A percentile compares a stretch with the other conserved stretches of the same genome.
Evolutionary conservation across 2,329 filamentous ascomycete genomes (phyloP).

Genomic region (Sphaceloma murrayae): DNA sequence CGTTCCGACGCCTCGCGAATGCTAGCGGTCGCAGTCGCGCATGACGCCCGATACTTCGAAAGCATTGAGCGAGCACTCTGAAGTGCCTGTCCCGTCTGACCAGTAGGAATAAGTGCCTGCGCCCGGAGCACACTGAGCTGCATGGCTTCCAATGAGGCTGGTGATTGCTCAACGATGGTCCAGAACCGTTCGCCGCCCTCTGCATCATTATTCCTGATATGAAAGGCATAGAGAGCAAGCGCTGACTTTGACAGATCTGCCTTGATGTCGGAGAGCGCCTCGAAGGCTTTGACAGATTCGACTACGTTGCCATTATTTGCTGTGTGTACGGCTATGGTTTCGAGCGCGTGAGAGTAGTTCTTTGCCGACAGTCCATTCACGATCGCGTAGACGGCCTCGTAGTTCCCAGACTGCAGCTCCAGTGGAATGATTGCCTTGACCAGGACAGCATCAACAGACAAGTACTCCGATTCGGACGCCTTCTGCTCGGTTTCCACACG

Average conservation of each 20-base stretch:
- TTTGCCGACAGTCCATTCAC: constrained; percentile 52
- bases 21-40: constrained; percentile 38
- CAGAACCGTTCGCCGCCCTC: constrained; percentile 70
- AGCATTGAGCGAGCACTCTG: constrained; percentile 78
- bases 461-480: constrained; percentile 34
- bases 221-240: constrained; percentile 76
- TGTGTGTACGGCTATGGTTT: constrained; percentile 62
- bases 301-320: constrained; percentile 67
- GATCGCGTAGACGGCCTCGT: constrained; percentile 64
- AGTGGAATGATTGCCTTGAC: constrained; percentile 69
- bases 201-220: constrained; percentile 73
- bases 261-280: constrained; percentile 41
- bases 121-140: constrained; percentile 88
- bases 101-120: constrained; percentile 75
- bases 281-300: constrained; percentile 52
- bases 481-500: constrained; percentile 47
- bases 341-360: constrained; percentile 54
- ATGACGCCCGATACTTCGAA: constrained; percentile 63
- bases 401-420: constrained; percentile 59
- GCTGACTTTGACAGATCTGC: constrained; percentile 47
- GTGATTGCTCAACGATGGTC: constrained; percentile 56
- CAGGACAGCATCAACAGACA: constrained; percentile 60
- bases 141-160: constrained; percentile 59
- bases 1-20: constrained; percentile 58
- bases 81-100: constrained; percentile 73